A percentile compares a stretch with the other conserved stretches of the same genome.
These are phyloP conservation scores for Exophiala bonariae DNA, from an alignment of 2,329 filamentous ascomycete species.

Conservation along the genomic window DNA sequence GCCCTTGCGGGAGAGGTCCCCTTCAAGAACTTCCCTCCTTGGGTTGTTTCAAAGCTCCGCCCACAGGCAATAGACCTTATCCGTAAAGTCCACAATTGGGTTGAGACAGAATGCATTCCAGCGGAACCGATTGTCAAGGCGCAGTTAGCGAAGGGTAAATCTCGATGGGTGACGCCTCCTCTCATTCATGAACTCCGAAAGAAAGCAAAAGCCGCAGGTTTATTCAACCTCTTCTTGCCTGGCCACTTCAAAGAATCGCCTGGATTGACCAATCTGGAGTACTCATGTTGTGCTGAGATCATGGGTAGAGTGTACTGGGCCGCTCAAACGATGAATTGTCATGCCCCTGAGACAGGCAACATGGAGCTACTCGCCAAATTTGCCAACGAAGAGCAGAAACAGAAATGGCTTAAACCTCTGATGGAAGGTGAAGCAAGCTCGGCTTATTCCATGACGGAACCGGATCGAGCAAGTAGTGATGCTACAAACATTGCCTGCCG, in stretches of 20 bases:
- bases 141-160: constrained; percentile 62
- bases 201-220: constrained; percentile 69
- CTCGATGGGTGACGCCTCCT: constrained; percentile 67
- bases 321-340: constrained; percentile 67
- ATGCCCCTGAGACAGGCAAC: constrained; percentile 79
- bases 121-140: constrained; percentile 73
- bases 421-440: constrained; percentile 74
- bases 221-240: constrained; percentile 92
- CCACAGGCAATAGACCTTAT: constrained; percentile 45
- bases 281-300: constrained; percentile 89
- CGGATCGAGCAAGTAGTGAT: constrained; percentile 74
- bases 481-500: constrained; percentile 78
- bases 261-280: constrained; percentile 84
- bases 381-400: constrained; percentile 53
- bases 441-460: constrained; percentile 82
- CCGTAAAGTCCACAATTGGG: constrained; percentile 72
- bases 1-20: constrained; percentile 8
- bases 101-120: constrained; percentile 81
- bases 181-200: constrained; percentile 80
- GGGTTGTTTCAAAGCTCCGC: constrained; percentile 35
- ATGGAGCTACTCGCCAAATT: constrained; percentile 85
- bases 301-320: constrained; percentile 66
- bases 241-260: constrained; percentile 85
- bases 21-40: constrained; percentile 43
- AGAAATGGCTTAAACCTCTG: constrained; percentile 70